Evolutionary conservation across 139 green algal genomes (phyloP).

Genomic region (Prasinococcaceae sp.): DNA sequence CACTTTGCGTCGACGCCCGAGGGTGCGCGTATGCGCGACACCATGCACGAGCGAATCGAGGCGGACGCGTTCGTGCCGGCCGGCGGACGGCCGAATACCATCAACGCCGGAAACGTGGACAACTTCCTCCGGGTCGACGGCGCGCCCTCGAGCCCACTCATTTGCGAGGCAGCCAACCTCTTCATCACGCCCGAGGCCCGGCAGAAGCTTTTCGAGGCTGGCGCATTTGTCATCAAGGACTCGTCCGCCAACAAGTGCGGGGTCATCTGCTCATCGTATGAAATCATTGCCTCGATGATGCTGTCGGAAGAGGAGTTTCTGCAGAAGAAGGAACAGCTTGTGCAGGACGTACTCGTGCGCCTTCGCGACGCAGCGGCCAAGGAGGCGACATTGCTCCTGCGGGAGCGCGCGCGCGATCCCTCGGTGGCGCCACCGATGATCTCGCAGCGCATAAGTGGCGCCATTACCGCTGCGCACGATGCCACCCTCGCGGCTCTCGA

Average conservation of each 20-base stretch:
- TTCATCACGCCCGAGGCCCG: conserved; percentile 7
- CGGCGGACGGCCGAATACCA: background rate
- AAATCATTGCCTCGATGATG: conserved; percentile 2
- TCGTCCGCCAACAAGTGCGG: conserved; percentile 5
- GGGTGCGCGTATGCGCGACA: conserved; percentile 2
- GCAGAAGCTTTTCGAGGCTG: background rate
- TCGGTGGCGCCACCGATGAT: too few relatives aligned
- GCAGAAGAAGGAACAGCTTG: background rate
- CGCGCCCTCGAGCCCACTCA: background rate
- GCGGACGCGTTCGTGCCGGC: conserved; percentile 4
- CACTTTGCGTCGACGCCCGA: background rate
- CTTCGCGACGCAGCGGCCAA: background rate
- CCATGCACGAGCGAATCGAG: background rate
- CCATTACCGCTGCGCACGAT: too few relatives aligned
- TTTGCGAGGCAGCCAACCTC: conserved; percentile 2
- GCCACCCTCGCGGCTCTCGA: too few relatives aligned
- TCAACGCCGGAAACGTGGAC: background rate
- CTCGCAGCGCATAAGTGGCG: too few relatives aligned
- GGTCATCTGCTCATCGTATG: background rate
- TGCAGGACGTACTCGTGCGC: background rate
- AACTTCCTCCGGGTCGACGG: background rate
- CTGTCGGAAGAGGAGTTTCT: conserved; percentile 2
- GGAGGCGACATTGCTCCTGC: conserved; percentile 2
- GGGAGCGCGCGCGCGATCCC: too few relatives aligned
- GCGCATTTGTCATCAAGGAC: conserved; percentile 6